phyloP scores from a whole-genome alignment of 305 asterid species.

The Fraxinus velutina region DNA sequence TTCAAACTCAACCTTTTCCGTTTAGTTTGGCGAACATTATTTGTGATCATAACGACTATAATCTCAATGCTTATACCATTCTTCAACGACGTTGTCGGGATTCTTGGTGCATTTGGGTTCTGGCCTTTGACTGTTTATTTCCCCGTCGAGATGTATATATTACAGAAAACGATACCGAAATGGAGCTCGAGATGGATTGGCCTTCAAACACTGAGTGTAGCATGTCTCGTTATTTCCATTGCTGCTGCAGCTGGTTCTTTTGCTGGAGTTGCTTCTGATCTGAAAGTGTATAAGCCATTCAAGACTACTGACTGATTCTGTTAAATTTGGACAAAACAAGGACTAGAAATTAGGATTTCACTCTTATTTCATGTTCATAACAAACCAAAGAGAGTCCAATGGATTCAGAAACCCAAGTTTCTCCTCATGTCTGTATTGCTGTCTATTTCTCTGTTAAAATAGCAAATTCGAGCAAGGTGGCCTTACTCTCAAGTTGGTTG shows the following conservation, averaged over 20 bases:
- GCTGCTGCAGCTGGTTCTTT: not conserved
- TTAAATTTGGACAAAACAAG: conserved; percentile 5
- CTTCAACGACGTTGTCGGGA: not conserved
- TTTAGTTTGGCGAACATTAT: not conserved
- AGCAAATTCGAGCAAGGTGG: not conserved
- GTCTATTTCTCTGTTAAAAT: conserved; percentile 33
- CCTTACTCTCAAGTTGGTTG: not conserved
- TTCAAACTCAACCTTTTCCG: conserved; percentile 5
- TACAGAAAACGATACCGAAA: not conserved
- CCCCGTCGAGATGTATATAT: not conserved
- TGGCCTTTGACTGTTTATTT: not conserved
- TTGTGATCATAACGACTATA: not conserved
- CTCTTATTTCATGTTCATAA: conserved; percentile 32
- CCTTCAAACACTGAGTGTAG: not conserved
- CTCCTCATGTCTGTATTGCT: conserved; percentile 19
- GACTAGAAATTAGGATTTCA: conserved; percentile 12
- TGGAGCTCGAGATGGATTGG: not conserved
- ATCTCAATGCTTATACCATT: not conserved
- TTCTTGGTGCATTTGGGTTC: conserved; percentile 3
- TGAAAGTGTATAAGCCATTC: not conserved
- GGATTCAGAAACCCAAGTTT: conserved; percentile 27
- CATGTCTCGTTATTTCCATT: not conserved
- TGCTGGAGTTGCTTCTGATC: not conserved
- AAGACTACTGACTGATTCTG: not conserved
- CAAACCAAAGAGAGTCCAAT: conserved; percentile 26